Evolutionary conservation across 83 land plant species (phyloP).

Genomic region (Isoetes engelmannii): DNA sequence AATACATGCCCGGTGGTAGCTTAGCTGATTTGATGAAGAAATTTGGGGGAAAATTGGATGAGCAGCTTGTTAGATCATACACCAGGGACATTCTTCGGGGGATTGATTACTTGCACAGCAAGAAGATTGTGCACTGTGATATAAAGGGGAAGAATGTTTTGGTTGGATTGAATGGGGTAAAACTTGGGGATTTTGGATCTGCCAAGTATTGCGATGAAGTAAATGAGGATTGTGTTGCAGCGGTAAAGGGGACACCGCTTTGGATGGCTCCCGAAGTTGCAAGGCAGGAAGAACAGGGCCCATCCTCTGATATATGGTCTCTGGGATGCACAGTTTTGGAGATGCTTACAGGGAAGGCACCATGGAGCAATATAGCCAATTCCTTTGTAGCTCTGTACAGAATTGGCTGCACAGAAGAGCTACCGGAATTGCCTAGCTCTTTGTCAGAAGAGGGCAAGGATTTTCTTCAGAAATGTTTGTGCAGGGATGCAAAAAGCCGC

Average conservation of each 20-base stretch:
- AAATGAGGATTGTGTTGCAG: slow-evolving; percentile 2
- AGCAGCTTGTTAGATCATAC: slow-evolving; percentile 27
- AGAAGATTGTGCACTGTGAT: slow-evolving; percentile 62
- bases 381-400: neutral
- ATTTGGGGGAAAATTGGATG: slow-evolving; percentile 39
- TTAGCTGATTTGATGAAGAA: slow-evolving; percentile 37
- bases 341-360: slow-evolving; percentile 2
- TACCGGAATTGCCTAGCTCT: slow-evolving; percentile 15
- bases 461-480: slow-evolving; percentile 26
- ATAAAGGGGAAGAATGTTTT: slow-evolving; percentile 60
- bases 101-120: slow-evolving; percentile 43
- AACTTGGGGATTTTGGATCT: slow-evolving; percentile 57
- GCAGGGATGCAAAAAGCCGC: slow-evolving; percentile 22
- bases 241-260: slow-evolving; percentile 7
- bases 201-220: slow-evolving; percentile 24
- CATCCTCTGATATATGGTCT: slow-evolving; percentile 10
- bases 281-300: neutral
- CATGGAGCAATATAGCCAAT: neutral
- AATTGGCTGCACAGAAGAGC: slow-evolving; percentile 3
- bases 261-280: slow-evolving; percentile 15
- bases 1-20: slow-evolving; percentile 56
- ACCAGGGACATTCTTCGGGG: slow-evolving; percentile 46
- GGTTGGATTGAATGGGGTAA: slow-evolving; percentile 32
- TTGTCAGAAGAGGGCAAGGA: slow-evolving; percentile 26
- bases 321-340: slow-evolving; percentile 12